phyloP scores from a whole-genome alignment of 2,329 filamentous ascomycete genomes.

The Sclerotinia trifoliorum region DNA sequence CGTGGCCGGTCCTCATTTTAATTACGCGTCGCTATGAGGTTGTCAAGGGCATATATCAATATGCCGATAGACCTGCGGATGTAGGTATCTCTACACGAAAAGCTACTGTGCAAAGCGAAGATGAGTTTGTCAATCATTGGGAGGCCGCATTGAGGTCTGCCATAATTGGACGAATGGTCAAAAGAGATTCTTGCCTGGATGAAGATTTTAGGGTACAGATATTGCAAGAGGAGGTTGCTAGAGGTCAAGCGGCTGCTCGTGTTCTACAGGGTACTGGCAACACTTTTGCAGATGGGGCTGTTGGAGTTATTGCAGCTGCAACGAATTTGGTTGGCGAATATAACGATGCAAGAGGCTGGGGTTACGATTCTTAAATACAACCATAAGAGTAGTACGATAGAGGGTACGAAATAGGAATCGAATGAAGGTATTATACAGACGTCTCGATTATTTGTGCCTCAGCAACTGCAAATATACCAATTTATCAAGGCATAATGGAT shows the following conservation, averaged over 20 bases:
- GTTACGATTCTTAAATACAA: conserved; percentile 29
- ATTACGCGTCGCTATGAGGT: conserved; percentile 67
- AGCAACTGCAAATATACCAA: background rate
- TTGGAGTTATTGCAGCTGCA: conserved; percentile 49
- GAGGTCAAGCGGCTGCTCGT: conserved; percentile 24
- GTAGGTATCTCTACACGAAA: conserved; percentile 21
- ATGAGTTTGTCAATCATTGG: conserved; percentile 64
- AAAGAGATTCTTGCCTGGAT: conserved; percentile 53
- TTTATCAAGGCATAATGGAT: background rate
- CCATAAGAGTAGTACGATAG: background rate
- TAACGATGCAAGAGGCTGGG: conserved; percentile 33
- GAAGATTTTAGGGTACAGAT: conserved; percentile 54
- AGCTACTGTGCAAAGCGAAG: conserved; percentile 43
- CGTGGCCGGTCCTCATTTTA: conserved; percentile 69
- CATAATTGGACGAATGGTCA: conserved; percentile 50
- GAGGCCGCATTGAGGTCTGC: conserved; percentile 57
- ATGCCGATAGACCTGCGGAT: conserved; percentile 27
- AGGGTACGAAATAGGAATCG: background rate
- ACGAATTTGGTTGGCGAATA: conserved; percentile 31
- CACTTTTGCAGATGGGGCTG: conserved; percentile 43
- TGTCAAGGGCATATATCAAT: conserved; percentile 52
- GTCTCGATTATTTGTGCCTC: too few relatives aligned
- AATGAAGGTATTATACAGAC: too few relatives aligned
- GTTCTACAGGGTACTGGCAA: conserved; percentile 40
- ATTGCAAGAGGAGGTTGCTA: conserved; percentile 39